Conservation (phyloP, 768 basidiomycete species). For the Lactarius psammicola region DNA sequence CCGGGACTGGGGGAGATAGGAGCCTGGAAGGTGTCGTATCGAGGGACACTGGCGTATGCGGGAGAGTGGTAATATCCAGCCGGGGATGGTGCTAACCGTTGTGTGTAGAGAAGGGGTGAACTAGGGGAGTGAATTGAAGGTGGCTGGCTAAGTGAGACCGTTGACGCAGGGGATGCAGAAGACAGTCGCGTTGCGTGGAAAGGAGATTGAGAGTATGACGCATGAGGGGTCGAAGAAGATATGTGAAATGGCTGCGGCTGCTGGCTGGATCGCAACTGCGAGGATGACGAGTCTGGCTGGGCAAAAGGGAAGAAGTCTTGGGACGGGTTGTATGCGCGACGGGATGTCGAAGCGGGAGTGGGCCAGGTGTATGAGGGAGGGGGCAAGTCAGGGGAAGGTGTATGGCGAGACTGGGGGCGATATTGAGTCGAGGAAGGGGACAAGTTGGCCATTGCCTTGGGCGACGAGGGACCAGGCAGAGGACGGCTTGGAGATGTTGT, state of each 20-base stretch:
- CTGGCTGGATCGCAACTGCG: conserved; percentile 18
- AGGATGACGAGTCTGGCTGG: conserved; percentile 3
- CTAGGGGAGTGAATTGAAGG: conserved; percentile 19
- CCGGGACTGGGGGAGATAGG: conserved; percentile 20
- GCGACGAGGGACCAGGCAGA: conserved; percentile 6
- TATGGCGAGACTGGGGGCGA: conserved; percentile 27
- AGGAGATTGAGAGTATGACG: conserved; percentile 20
- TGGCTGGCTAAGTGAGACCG: conserved; percentile 16
- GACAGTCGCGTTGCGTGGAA: conserved; percentile 16
- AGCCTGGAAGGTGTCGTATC: conserved; percentile 14
- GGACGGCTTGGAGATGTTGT: conserved; percentile 5
- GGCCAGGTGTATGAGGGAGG: conserved; percentile 12
- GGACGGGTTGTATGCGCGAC: conserved; percentile 15
- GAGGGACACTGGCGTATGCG: conserved; percentile 2
- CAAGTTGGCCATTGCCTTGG: conserved; percentile 10
- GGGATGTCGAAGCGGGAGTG: background rate
- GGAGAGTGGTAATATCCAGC: conserved; percentile 16
- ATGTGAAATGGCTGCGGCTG: conserved; percentile 12
- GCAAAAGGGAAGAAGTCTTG: conserved; percentile 8
- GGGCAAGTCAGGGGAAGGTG: conserved; percentile 30
- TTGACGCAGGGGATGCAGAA: conserved; percentile 20
- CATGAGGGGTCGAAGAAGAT: conserved; percentile 17
- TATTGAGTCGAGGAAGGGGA: conserved; percentile 7
- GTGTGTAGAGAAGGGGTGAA: conserved; percentile 21
- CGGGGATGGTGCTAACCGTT: conserved; percentile 10